Base-by-base conservation (phyloP, 768 basidiomycete genomes). In the Termitomyces sp. region DNA sequence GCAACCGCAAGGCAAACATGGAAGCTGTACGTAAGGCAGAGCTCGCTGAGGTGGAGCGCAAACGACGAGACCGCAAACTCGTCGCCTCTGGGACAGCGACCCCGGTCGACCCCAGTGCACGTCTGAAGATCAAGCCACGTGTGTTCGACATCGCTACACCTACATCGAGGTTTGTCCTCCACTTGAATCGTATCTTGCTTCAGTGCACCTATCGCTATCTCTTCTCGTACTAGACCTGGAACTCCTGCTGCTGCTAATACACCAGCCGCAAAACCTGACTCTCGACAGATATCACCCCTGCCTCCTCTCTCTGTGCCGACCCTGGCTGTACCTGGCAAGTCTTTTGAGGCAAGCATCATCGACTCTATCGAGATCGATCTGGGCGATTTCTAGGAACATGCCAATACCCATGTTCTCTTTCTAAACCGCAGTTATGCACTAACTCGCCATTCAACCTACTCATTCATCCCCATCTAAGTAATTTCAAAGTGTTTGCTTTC, bases 11-110 rank as follows among this genome's bases (percentile, higher is more conserved):
- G 68, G 87, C 88, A 32, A 96, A 96, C 57, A 61, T 84, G 62
- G 96, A 95, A 65, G 83, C 83, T 3, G 83, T 94, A 53, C 79
- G 90, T 58, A 84, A 82, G 61, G 88, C 90, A 0, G 94, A 96
- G 70, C 69, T 86, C 35, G 74, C 75, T 35, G 85, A 86, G 63
- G 73, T 79, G 8, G 91, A 92, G 67, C 76, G 85, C 50, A 90
- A 88, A 71, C 77, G 86, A 55, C 76, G 79, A 49, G 88, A 91
- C 56, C 77, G 90, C 22, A 87, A 82, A 67, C 67, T 85, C 24
- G 79, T 73, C 10, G 76, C 66, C 13, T 71, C 68, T 24, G 72
- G 73, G 33, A 69, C 76, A 18, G 68, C 72, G 4, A 69, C 78
- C 1, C 79, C 82, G 2, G 65, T 75, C 4, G 87, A 87, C 61